Conservation (phyloP, 371 early-diverging fungal genomes). For the Capillidium heterosporum region DNA sequence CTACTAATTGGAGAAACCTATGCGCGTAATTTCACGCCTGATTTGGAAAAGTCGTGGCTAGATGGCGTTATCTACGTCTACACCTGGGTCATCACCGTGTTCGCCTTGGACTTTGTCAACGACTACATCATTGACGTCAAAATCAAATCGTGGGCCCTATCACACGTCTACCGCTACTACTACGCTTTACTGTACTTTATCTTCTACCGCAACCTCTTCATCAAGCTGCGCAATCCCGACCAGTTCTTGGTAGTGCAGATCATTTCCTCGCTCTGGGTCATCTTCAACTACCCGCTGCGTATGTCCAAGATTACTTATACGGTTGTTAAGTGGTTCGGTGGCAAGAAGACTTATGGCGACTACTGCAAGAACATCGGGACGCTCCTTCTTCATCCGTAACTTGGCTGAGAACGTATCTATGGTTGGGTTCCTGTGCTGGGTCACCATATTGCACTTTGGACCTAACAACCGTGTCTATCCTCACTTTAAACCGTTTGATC, state of each 20-base stretch:
- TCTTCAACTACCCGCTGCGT: conserved; percentile 46
- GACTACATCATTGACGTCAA: conserved; percentile 39
- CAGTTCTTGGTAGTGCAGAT: conserved; percentile 43
- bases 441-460: conserved; percentile 44
- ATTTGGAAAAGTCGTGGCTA: conserved; percentile 28
- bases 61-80: conserved; percentile 50
- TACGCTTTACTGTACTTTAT: conserved; percentile 61
- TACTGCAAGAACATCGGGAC: conserved; percentile 42
- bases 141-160: conserved; percentile 43
- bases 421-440: conserved; percentile 50
- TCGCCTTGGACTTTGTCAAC: conserved; percentile 34
- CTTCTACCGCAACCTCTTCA: conserved; percentile 57
- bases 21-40: conserved; percentile 31
- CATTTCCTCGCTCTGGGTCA: conserved; percentile 50
- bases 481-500: conserved; percentile 21
- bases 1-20: conserved; percentile 51
- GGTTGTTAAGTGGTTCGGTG: conserved; percentile 23
- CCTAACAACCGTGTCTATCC: conserved; percentile 43
- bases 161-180: conserved; percentile 44
- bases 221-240: conserved; percentile 37
- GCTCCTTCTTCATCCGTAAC: conserved; percentile 47
- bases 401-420: conserved; percentile 60
- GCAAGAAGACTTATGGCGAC: conserved; percentile 33
- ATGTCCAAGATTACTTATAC: conserved; percentile 37
- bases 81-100: conserved; percentile 47